Conservation (phyloP, 1,139 yeast species). For the Debaryomycetaceae sp. region DNA sequence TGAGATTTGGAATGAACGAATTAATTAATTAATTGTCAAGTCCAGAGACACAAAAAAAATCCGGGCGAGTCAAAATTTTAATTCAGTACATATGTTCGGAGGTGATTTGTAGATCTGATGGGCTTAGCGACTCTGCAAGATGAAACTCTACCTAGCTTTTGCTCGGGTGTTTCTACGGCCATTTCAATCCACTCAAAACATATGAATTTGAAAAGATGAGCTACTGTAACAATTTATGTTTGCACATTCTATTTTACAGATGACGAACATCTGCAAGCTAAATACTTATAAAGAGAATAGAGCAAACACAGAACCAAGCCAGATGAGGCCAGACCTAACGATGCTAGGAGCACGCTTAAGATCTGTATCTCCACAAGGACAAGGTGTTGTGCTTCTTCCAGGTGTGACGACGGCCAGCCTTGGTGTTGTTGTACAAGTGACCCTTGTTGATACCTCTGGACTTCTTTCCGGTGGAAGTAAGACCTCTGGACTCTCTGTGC, state of each 20-base stretch:
- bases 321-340: neutral
- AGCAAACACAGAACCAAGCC: neutral
- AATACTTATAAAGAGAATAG: neutral
- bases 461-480: constrained; percentile 96
- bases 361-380: constrained; percentile 99
- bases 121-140: too few species aligned
- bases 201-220: too few species aligned
- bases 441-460: constrained; percentile 99
- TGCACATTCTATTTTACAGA: neutral
- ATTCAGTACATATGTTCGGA: too few species aligned
- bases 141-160: too few species aligned
- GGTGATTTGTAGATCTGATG: too few species aligned
- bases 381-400: constrained; percentile 99
- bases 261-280: neutral
- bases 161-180: too few species aligned
- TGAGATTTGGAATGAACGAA: neutral
- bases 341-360: constrained; percentile 42
- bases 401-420: constrained; percentile 98
- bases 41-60: neutral
- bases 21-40: neutral
- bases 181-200: too few species aligned
- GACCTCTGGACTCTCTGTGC: constrained; percentile 99
- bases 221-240: neutral
- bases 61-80: neutral
- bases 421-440: constrained; percentile 97